Evolutionary conservation across 1,139 yeast genomes (phyloP).

Genomic region (Magnusiomyces fungicola): DNA sequence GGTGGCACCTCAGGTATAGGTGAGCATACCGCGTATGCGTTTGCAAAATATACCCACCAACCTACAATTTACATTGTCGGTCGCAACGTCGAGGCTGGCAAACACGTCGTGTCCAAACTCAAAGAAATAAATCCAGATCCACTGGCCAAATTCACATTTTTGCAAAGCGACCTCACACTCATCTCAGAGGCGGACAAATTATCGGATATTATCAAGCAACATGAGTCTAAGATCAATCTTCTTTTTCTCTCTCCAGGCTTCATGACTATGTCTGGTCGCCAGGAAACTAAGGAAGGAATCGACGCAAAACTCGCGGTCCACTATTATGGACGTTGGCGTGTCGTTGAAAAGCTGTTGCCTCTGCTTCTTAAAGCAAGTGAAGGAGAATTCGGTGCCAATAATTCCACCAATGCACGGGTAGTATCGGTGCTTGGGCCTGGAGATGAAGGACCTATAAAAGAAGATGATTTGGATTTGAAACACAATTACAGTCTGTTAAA

Average conservation of each 20-base stretch:
- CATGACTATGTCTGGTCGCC: conserved; percentile 20
- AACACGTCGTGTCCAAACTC: conserved; percentile 20
- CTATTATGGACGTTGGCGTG: conserved; percentile 29
- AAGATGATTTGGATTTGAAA: conserved; percentile 25
- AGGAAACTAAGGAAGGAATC: conserved; percentile 27
- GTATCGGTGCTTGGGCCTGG: conserved; percentile 29
- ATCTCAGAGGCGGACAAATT: conserved; percentile 24
- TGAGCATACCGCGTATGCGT: conserved; percentile 26
- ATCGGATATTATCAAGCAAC: conserved; percentile 16
- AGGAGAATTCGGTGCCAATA: conserved; percentile 13
- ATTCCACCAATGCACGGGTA: conserved; percentile 23
- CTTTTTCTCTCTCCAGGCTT: conserved; percentile 27
- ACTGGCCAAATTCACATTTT: conserved; percentile 21
- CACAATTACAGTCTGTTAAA: conserved; percentile 15
- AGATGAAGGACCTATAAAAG: conserved; percentile 20
- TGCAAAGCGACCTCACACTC: conserved; percentile 24
- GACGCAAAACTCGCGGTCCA: conserved; percentile 26
- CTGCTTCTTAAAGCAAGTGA: conserved; percentile 22
- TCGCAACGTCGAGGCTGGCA: conserved; percentile 24
- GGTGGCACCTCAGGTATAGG: conserved; percentile 34
- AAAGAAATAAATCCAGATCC: conserved; percentile 22
- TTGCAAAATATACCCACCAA: conserved; percentile 25
- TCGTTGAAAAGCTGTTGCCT: conserved; percentile 23
- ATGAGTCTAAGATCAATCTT: conserved; percentile 27
- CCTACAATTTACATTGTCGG: conserved; percentile 32